Evolutionary conservation across 1,139 yeast species (phyloP), one percentile per base, ranked within the genome.

Genomic region (Kodamaea arcana): DNA sequence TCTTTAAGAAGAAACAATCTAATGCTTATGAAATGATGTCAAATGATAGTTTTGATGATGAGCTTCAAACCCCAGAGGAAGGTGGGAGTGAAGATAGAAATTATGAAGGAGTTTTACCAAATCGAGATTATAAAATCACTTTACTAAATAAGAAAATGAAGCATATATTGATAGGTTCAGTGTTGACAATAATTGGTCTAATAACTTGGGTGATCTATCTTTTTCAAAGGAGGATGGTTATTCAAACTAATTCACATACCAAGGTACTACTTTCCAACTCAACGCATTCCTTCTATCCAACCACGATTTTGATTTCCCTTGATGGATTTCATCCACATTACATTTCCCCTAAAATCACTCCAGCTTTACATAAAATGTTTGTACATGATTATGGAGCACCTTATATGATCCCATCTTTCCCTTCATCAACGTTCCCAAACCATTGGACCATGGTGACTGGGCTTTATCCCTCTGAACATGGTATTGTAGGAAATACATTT

Each of bases 281-380:
- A 3, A 85, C 96, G 0, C 80, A 79, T 43, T 62, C 63, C 1
- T 87, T 81, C 57, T 67, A 80, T 46, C 86, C 94, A 15, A 79
- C 95, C 3, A 88, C 97, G 0, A 60, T 88, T 1, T 56, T 87
- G 35, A 65, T 88, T 2, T 85, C 95, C 0, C 57, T 88, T 27
- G 96, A 85, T 53, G 96, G 96, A 10, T 84, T 88, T 58, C 95
- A 88, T 54, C 97, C 97, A 8, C 94, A 86, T 51, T 85, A 86
- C 52, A 76, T 88, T n/a, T 78, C 80, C 17, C 54, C 72, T 5
- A 63, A 69, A 15, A 51, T 71, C 27, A 88, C 96, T 0, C 97
- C 97, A 1, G 65, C 78, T 27, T 52, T 90, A 53, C 82, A 83
- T 50, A 59, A 67, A 12, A 58, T 83, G 55, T 58, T 78, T 47